phyloP scores from a whole-genome alignment of 2,329 filamentous ascomycete genomes.

The Setomelanomma holmii region DNA sequence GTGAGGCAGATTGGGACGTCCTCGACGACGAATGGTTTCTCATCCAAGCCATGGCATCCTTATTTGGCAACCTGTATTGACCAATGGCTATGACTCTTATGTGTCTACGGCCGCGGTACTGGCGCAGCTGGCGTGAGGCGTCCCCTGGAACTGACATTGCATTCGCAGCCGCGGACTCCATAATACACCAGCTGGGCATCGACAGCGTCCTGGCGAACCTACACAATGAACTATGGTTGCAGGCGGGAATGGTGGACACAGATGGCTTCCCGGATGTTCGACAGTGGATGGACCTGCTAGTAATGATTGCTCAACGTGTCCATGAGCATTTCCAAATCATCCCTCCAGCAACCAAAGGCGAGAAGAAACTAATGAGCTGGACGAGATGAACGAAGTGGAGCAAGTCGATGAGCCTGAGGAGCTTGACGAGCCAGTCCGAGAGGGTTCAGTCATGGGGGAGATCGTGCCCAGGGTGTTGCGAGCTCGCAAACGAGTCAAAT shows the following conservation, averaged over 20 bases:
- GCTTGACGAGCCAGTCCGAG: no score
- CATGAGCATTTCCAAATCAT: no score
- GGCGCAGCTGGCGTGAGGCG: not conserved
- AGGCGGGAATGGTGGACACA: not conserved
- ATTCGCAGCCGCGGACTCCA: no score
- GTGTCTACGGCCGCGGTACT: not conserved
- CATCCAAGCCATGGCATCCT: not conserved
- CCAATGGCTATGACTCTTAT: not conserved
- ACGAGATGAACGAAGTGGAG: no score
- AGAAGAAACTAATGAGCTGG: no score
- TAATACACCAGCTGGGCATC: not conserved
- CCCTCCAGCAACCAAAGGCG: not conserved
- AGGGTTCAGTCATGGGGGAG: no score
- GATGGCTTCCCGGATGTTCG: not conserved
- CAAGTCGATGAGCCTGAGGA: no score
- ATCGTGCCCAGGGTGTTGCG: not conserved
- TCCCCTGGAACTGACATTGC: not conserved
- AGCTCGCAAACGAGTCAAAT: not conserved
- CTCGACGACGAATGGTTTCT: not conserved
- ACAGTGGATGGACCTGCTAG: constrained; percentile 1
- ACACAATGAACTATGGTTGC: not conserved
- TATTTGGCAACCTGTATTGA: not conserved
- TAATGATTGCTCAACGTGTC: not conserved
- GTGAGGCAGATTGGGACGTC: not conserved
- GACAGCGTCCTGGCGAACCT: not conserved